Conservation (phyloP, 257 asterid species). For the Dorcoceras hygrometricum region DNA sequence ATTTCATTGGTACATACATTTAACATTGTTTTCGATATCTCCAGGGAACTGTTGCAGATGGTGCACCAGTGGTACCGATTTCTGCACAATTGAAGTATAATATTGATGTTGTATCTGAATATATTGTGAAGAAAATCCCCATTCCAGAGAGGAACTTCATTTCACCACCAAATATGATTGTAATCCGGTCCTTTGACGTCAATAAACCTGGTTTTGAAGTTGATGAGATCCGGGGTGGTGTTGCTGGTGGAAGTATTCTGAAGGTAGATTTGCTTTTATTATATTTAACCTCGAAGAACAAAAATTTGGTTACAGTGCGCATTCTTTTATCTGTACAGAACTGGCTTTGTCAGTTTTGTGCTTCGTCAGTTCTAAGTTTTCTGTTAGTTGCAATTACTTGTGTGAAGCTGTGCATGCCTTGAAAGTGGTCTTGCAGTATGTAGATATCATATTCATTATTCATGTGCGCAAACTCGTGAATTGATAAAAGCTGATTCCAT, state of each 20-base stretch:
- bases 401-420: slow-evolving; percentile 5
- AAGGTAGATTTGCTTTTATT: slow-evolving; percentile 46
- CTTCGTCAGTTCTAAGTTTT: background rate
- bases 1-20: background rate
- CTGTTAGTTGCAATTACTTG: background rate
- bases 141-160: slow-evolving; percentile 84
- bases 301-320: background rate
- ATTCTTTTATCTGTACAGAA: background rate
- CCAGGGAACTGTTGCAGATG: slow-evolving; percentile 95
- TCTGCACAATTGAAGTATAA: slow-evolving; percentile 97
- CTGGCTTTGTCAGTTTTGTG: background rate
- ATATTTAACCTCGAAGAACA: background rate
- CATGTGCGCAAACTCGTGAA: background rate
- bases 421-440: background rate
- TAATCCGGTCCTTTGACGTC: slow-evolving; percentile 94
- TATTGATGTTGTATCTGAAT: slow-evolving; percentile 89
- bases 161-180: slow-evolving; percentile 95
- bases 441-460: slow-evolving; percentile 11
- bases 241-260: slow-evolving; percentile 98
- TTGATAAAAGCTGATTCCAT: background rate
- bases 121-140: slow-evolving; percentile 80
- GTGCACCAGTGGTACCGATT: slow-evolving; percentile 91
- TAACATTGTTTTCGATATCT: slow-evolving; percentile 17
- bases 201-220: slow-evolving; percentile 98
- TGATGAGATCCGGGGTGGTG: slow-evolving; percentile 95